Base-by-base conservation (phyloP, 2,329 filamentous ascomycete species). In the Teratosphaeria nubilosa region DNA sequence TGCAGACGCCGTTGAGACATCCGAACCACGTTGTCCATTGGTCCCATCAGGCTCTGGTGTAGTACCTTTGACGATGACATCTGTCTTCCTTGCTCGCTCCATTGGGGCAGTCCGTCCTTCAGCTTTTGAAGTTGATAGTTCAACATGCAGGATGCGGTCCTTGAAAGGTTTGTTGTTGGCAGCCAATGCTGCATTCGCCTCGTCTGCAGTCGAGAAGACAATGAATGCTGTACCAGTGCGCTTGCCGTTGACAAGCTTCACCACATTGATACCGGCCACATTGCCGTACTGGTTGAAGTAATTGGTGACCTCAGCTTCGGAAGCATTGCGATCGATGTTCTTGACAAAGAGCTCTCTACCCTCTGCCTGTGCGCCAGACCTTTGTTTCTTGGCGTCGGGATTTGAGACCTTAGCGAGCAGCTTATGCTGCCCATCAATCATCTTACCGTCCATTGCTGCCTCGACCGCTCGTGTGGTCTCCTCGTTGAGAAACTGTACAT, bases 261-360 rank as follows among this genome's bases (percentile, higher is more conserved):
- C 82, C 31, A 96, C 79, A 50, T 88, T 86, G 50, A 91, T 82
- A 51, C 82, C 81, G 60, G 87, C 83, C 11, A 97, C 82, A 1
- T 76, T 83, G 13, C 94, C 94, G 62, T 88, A 91, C 63, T 87
- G 86, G 31, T 80, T 76, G 65, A 96, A 95, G 0, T 88, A 73
- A 9, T 84, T 81, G 59, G 81, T 79, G 37, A 97, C 67, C 41
- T 95, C 88, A 1, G 80, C 74, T 66, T 94, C 88, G 2, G 77
- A 91, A 2, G 63, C 58, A 69, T 88, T 84, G 74, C 92, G 96
- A 57, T 86, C 82, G 59, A 97, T 79, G 73, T 97, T 96, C 56
- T 90, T 85, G 56, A 96, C 78, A 66, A 91, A 88, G 10, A 97
- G 74, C 73, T 97, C 92, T 34, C 94, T 85, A 3, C 89, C 90